A percentile compares a stretch with the other conserved stretches of the same genome.
Conservation (phyloP, 2,329 filamentous ascomycete species). For the Sporothrix pallida region DNA sequence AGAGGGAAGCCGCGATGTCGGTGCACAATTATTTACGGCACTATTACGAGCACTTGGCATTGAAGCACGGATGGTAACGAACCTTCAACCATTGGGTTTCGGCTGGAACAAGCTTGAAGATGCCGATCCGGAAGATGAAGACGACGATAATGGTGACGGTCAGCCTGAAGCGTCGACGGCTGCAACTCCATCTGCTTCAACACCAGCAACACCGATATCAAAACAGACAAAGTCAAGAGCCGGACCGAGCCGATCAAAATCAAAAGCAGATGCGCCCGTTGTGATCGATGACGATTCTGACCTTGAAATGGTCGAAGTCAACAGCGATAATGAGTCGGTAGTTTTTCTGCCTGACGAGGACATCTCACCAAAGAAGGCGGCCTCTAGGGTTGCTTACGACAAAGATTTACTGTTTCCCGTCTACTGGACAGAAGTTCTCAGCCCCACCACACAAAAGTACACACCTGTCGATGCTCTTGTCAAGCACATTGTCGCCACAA, state of each 20-base stretch:
- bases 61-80: slow-evolving; percentile 82
- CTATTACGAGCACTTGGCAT: slow-evolving; percentile 79
- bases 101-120: slow-evolving; percentile 90
- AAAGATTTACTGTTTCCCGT: slow-evolving; percentile 80
- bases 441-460: slow-evolving; percentile 78
- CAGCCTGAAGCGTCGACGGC: not conserved
- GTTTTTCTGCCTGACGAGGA: slow-evolving; percentile 59
- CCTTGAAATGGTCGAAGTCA: slow-evolving; percentile 54
- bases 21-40: slow-evolving; percentile 87
- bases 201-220: slow-evolving; percentile 36
- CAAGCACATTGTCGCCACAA: slow-evolving; percentile 71
- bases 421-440: slow-evolving; percentile 93
- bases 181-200: not conserved
- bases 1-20: slow-evolving; percentile 83
- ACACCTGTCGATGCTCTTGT: slow-evolving; percentile 79
- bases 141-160: slow-evolving; percentile 33
- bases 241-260: not conserved
- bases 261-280: not conserved
- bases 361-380: not conserved
- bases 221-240: not conserved
- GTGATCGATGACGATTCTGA: slow-evolving; percentile 41
- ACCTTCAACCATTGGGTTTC: slow-evolving; percentile 84
- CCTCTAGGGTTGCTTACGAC: slow-evolving; percentile 58
- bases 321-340: slow-evolving; percentile 65
- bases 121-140: slow-evolving; percentile 60